Base-by-base conservation (phyloP, 768 basidiomycete species). In the Phaeolepiota aurea region DNA sequence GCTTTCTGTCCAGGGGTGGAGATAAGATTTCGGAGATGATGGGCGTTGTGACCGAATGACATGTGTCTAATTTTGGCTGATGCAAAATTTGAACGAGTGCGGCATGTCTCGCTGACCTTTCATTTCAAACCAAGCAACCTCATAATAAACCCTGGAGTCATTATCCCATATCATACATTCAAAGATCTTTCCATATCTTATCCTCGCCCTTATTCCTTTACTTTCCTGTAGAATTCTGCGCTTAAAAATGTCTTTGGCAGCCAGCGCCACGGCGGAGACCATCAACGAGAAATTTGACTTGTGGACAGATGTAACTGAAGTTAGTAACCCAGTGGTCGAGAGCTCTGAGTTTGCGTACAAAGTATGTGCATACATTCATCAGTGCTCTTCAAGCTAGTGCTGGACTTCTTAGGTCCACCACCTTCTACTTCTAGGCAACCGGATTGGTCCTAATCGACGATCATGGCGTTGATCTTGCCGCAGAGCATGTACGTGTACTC, bases 401-500 rank as follows among this genome's bases (percentile, higher is more conserved):
- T 21, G 30, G 23, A 13, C 20, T 25, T 37, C 20, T 28, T 32
- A 42, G n/a, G 9, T 15, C 21, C n/a, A 12, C 35, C 32, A 25
- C 30, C 23, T 10, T 14, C 25, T 34, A 43, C 13, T 44, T 19
- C 20, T 55, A 87, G 84, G 65, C 66, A 45, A 79, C 77, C 1
- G 64, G 74, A 47, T 47, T 85, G 14, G 82, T 85, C 5, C 63
- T 64, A 21, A 66, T 86, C 40, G 71, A 76, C 53, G 68, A 72
- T 15, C 59, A 68, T 4, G 82, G 81, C n/a, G 71, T 87, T 19
- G 65, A 66, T 47, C 59, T 62, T 37, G 84, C 83, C 22, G 84
- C 85, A n/a, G 66, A 67, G 62, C 72, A 80, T 53, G 84, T 85
- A 54, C 52, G 68, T 61, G 41, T 31, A 15, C 5, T 30, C 23